These are phyloP conservation scores for Fraxinus baroniana DNA, from an alignment of 305 asterid species.

Conservation along the genomic window DNA sequence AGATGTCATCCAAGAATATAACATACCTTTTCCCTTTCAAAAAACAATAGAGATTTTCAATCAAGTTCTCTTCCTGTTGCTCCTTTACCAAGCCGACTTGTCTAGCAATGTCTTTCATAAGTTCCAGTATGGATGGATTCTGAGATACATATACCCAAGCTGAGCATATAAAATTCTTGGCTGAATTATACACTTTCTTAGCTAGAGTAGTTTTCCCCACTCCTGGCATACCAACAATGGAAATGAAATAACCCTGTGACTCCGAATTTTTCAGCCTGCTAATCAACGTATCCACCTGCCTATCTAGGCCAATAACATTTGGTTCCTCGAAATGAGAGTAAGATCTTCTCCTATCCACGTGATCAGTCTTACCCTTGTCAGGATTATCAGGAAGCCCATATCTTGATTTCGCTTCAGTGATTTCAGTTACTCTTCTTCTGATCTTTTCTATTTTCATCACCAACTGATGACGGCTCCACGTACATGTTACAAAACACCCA, in stretches of 20 bases:
- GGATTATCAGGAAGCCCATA: neutral
- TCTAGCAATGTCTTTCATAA: neutral
- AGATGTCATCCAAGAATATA: neutral
- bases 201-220: neutral
- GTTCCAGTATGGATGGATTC: neutral
- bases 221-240: constrained; percentile 3
- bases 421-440: neutral
- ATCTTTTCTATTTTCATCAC: neutral
- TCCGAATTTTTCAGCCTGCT: neutral
- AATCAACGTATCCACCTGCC: neutral
- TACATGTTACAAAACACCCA: neutral
- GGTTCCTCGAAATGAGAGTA: neutral
- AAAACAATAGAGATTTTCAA: neutral
- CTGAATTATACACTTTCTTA: neutral
- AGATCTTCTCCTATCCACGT: neutral
- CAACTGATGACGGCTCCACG: neutral
- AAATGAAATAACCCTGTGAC: neutral
- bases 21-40: neutral
- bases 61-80: neutral
- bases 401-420: neutral
- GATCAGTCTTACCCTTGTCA: neutral
- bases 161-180: neutral
- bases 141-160: constrained; percentile 9
- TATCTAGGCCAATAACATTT: neutral
- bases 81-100: neutral